Base-by-base conservation (phyloP, 352 stramenopile genomes). In the Pythium rhizo-oryzae region DNA sequence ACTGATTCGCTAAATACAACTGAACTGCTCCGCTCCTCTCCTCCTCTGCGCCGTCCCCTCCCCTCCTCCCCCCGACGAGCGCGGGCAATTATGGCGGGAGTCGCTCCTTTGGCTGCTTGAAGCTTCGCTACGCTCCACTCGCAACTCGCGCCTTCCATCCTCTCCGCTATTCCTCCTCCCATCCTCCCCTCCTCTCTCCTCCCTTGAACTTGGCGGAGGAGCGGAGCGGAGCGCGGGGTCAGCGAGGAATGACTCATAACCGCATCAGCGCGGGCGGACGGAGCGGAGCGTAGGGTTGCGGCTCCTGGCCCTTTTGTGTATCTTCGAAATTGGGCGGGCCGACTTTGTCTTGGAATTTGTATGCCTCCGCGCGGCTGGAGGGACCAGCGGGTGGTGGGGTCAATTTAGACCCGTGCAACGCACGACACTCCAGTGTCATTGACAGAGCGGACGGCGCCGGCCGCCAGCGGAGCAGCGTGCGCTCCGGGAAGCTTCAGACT, bases 311-410 rank as follows among this genome's bases (percentile, higher is more conserved):
- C 56, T 50, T 74, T 62, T 74, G 68, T 74, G 62, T 67, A 74
- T 74, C 67, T 74, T 74, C 68, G 68, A 74, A 67, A 59, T 70
- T 74, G 68, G 60, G 62, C 50, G 55, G 61, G 54, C 55, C 55
- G 1, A 28, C 16, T 23, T 46, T 60, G 19, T 59, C 50, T 74
- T 18, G 50, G 11, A 39, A 4, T 74, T 70, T 70, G 57, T 74
- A 74, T 74, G 56, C 23, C 52, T 70, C 64, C 64, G 39, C 64
- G 54, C 37, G 16, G 25, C 35, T 70, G 64, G 64, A 70, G 64
- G 64, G 64, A 70, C 56, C 46, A 51, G 35, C 50, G 64, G 64
- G 62, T 68, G 46, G n/a, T 62, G 35, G 30, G 62, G 62, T 70
- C 64, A 70, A 54, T 60, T 57, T 63, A 47, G 47, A 58, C 64